Base-by-base conservation (phyloP, 169 alveolate species). In the Cryptosporidium ubiquitum region DNA sequence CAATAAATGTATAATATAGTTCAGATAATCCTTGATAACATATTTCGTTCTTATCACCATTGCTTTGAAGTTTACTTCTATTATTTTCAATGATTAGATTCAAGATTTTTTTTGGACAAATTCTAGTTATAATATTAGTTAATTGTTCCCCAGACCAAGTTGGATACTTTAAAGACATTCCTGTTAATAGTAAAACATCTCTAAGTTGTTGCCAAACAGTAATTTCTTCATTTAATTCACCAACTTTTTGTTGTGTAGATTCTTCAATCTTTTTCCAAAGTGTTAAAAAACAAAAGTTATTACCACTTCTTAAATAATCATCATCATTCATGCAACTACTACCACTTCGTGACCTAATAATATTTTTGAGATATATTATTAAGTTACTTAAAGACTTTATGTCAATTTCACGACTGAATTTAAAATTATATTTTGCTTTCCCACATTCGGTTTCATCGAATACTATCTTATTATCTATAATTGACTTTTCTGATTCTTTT, bases 81-180 rank as follows among this genome's bases (percentile, higher is more conserved):
- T 29, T 5, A 26, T 29, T 47, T 29, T 42, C 73, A 44, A 37
- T 58, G 16, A 61, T 47, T 7, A 29, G 2, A 61, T 40, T 40
- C 2, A 79, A 42, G 16, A 42, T 66, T 31, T 64, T 79, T 61
- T 79, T 64, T 20, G 89, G 89, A 26, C 60, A 35, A 7, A 79
- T 44, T 61, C 89, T 79, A n/a, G 73, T 39, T 44, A 79, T 79
- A 33, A 79, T 79, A 79, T 61, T 61, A 44, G 75, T 42, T 31
- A 79, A 64, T 29, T 79, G 89, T 16, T 79, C 73, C 14, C 89
- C 89, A 33, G 89, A 79, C 89, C 89, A 79, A 4, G 89, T 79
- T 29, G 89, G 89, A 47, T 79, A 79, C 37, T 79, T 79, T 61
- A 79, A 14, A n/a, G 89, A 79, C 89, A 79, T 61, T 79, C 89